Evolutionary conservation across 805 yeast genomes (phyloP).

Genomic region (Debaryomyces maramus): DNA sequence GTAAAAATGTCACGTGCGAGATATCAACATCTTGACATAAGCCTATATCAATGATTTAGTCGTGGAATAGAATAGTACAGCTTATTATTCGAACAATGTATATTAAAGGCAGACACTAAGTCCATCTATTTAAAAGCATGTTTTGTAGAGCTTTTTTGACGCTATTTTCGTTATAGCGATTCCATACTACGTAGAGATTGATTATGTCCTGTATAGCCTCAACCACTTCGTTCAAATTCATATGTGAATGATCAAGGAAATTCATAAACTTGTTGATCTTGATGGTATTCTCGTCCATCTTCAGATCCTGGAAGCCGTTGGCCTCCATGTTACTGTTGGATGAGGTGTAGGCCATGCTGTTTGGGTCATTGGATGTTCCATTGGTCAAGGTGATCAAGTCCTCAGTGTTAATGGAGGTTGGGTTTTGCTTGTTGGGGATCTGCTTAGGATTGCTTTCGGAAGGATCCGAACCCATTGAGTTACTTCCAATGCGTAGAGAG

Average conservation of each 20-base stretch:
- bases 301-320: slow-evolving; percentile 23
- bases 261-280: slow-evolving; percentile 57
- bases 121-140: slow-evolving; percentile 33
- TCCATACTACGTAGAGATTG: slow-evolving; percentile 83
- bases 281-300: slow-evolving; percentile 37
- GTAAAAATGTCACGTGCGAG: not conserved
- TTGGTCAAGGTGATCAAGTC: slow-evolving; percentile 31
- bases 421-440: slow-evolving; percentile 14
- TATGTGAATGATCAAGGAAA: slow-evolving; percentile 73
- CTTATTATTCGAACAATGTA: no score
- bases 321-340: slow-evolving; percentile 3
- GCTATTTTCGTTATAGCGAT: slow-evolving; percentile 69
- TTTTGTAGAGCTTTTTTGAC: slow-evolving; percentile 50
- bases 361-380: not conserved
- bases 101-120: no score
- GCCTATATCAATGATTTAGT: no score
- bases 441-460: slow-evolving; percentile 13
- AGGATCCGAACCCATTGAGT: slow-evolving; percentile 9
- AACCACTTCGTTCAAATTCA: slow-evolving; percentile 73
- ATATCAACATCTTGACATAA: no score
- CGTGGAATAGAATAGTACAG: no score
- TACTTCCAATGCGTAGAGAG: slow-evolving; percentile 9
- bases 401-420: slow-evolving; percentile 31
- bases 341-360: slow-evolving; percentile 2
- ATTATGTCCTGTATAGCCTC: slow-evolving; percentile 85